Evolutionary conservation across 2,329 filamentous ascomycete genomes (phyloP), one percentile per base, ranked within the genome.

Genomic region (Penicillium sp.): DNA sequence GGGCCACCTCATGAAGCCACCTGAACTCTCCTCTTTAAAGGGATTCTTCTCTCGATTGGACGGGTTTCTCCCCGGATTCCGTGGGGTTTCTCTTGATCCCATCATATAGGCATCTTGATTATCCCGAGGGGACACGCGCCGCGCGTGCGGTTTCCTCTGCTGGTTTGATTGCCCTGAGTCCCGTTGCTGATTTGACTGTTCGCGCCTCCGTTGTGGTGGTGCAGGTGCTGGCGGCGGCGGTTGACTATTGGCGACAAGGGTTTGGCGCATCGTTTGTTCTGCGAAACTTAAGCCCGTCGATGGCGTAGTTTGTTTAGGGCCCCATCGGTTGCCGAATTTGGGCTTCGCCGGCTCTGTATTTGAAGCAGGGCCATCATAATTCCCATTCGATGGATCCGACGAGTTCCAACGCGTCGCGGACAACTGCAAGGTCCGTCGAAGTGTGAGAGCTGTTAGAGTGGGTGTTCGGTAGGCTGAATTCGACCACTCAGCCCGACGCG

Each of bases 401-500:
- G 73, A 69, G 43, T 71, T 67, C 33, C 61, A 58, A 41, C 53
- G 60, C 29, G 58, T 54, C 27, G 66, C 55, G 38, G 71, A 74
- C 12, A 72, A 69, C 45, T 67, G 72, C 59, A 78, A 77, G 7
- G 65, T 61, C 54, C 75, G 73, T 57, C 70, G 67, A 54, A 69
- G 65, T 37, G 63, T 40, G 47, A 61, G 60, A 42, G 54, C 55
- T 51, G 66, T 50, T 33, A 62, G 58, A 53, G 64, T 54, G 59
- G 66, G 56, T 62, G 63, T 65, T 53, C 60, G 62, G 55, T 67
- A 67, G 45, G 69, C 67, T 56, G 72, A 67, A 65, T 71, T 73
- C 53, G 72, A 71, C 66, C 75, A 69, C 64, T 77, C 75, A 67
- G 76, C 61, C 61, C 70, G 70, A 60, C 73, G 74, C 54, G 73